phyloP scores from a whole-genome alignment of 192 early-diverging fungal genomes.

The Globomyces pollinis-pini region DNA sequence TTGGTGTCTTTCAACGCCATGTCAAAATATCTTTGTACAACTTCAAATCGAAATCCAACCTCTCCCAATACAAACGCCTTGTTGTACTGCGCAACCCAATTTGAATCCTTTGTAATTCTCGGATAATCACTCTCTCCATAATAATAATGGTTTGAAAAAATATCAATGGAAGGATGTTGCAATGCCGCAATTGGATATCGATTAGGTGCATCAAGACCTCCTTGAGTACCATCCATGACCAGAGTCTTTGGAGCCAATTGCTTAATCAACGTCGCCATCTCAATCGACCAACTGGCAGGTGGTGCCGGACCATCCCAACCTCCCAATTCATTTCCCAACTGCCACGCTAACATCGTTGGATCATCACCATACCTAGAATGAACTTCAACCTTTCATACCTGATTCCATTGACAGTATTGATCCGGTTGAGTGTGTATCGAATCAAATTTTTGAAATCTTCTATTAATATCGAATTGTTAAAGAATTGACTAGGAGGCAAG shows the following conservation, averaged over 20 bases:
- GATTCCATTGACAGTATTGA: slow-evolving; percentile 36
- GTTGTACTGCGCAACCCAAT: neutral
- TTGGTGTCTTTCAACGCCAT: slow-evolving; percentile 1
- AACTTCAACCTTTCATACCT: too few species aligned
- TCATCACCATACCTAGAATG: slow-evolving; percentile 38
- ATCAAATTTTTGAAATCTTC: slow-evolving; percentile 24
- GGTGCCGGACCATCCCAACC: slow-evolving; percentile 2
- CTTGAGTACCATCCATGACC: slow-evolving; percentile 31
- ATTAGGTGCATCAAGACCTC: slow-evolving; percentile 5
- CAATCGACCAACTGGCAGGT: slow-evolving; percentile 30
- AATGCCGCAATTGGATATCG: slow-evolving; percentile 5
- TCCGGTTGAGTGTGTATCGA: slow-evolving; percentile 21
- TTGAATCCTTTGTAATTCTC: slow-evolving; percentile 6
- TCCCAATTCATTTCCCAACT: slow-evolving; percentile 44
- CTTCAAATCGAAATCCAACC: slow-evolving; percentile 22
- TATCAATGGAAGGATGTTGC: slow-evolving; percentile 19
- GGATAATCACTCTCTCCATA: neutral
- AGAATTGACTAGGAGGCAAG: slow-evolving; percentile 20
- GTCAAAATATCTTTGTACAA: slow-evolving; percentile 3
- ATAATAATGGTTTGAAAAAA: slow-evolving; percentile 38
- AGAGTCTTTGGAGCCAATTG: slow-evolving; percentile 15
- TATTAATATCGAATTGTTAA: slow-evolving; percentile 13
- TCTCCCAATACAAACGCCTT: slow-evolving; percentile 35
- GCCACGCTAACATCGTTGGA: slow-evolving; percentile 32
- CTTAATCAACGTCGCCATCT: slow-evolving; percentile 21